These are phyloP conservation scores for Hypoxylon sp. DNA, from an alignment of 2,329 filamentous ascomycete species.

Conservation along the genomic window DNA sequence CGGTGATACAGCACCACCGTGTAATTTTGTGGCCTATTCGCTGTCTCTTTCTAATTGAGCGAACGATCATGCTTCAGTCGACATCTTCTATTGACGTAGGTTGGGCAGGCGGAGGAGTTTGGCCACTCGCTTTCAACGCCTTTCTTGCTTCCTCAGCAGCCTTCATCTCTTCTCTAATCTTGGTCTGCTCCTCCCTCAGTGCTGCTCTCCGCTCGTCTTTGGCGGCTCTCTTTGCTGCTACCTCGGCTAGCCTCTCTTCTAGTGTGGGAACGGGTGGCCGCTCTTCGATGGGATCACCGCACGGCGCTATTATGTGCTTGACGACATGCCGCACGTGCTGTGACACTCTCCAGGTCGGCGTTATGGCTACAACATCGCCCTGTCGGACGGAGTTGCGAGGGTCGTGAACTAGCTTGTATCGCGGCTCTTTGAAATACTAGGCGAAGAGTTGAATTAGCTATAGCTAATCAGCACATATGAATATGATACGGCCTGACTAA, in stretches of 20 bases:
- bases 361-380: slow-evolving; percentile 81
- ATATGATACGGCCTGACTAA: slow-evolving; percentile 51
- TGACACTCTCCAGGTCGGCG: slow-evolving; percentile 73
- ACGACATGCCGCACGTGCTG: slow-evolving; percentile 80
- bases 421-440: slow-evolving; percentile 74
- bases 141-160: slow-evolving; percentile 5
- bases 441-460: slow-evolving; percentile 9
- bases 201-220: slow-evolving; percentile 43
- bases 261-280: slow-evolving; percentile 75
- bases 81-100: slow-evolving; percentile 33
- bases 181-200: slow-evolving; percentile 20
- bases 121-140: not conserved
- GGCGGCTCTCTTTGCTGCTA: slow-evolving; percentile 49
- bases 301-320: slow-evolving; percentile 78
- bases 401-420: slow-evolving; percentile 81
- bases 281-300: slow-evolving; percentile 71
- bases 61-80: slow-evolving; percentile 23
- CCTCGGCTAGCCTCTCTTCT: slow-evolving; percentile 71
- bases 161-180: slow-evolving; percentile 9
- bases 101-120: slow-evolving; percentile 5
- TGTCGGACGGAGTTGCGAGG: slow-evolving; percentile 78
- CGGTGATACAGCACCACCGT: not conserved
- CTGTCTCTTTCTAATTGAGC: not conserved
- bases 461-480: not conserved
- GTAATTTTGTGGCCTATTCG: not conserved